Evolutionary conservation across 2,329 filamentous ascomycete genomes (phyloP).

Genomic region (Zymoseptoria passerinii): DNA sequence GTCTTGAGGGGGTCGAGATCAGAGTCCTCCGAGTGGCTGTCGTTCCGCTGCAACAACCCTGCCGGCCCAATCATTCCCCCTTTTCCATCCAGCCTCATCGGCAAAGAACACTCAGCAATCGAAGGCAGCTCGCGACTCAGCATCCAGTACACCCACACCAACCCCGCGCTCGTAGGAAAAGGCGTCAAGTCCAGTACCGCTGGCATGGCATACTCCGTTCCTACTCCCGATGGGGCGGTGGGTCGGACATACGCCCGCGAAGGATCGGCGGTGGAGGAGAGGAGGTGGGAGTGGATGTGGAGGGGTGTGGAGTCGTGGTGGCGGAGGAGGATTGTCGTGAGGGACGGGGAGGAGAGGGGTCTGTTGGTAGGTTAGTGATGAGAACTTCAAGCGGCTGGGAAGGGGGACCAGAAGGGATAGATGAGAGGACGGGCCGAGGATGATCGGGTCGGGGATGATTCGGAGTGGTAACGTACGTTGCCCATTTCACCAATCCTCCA

Average conservation of each 20-base stretch:
- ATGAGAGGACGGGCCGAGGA: neutral
- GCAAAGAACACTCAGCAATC: neutral
- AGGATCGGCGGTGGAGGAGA: neutral
- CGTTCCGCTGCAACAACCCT: no score
- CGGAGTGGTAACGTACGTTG: no score
- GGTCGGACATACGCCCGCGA: neutral
- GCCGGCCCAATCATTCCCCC: no score
- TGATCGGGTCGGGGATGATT: no score
- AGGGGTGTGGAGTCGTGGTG: constrained; percentile 1
- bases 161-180: neutral
- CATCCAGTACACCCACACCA: constrained; percentile 6
- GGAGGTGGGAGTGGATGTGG: constrained; percentile 1
- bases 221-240: neutral
- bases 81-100: neutral
- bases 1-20: no score
- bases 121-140: constrained; percentile 2
- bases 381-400: no score
- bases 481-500: neutral
- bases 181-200: constrained; percentile 2
- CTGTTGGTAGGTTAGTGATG: neutral
- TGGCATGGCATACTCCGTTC: neutral
- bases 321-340: constrained; percentile 1
- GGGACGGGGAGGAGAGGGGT: neutral
- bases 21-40: no score
- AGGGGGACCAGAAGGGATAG: no score